Evolutionary conservation across 2,329 filamentous ascomycete species (phyloP), one percentile per base, ranked within the genome.

Genomic region (Neonectria coccinea): DNA sequence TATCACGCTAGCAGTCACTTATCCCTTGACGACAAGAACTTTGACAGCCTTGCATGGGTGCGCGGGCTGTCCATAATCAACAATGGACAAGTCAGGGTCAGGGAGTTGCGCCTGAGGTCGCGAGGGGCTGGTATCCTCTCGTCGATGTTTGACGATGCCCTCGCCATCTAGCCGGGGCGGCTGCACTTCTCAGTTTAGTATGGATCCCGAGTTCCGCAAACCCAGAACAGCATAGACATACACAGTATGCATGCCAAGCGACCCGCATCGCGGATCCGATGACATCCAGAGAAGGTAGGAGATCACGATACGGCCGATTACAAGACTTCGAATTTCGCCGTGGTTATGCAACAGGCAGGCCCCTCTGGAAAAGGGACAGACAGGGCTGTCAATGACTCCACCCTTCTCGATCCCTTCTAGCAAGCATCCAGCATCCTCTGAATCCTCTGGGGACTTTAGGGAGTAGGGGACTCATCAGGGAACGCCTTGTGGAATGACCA

Each of bases 1-100:
- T 55, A 55, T 64, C 61, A 59, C 61, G 56, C 61, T 59, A 64
- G 56, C 33, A 33, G 29, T 29, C 31, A 51, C 52, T 52, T 36
- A 33, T 55, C n/a, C 55, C 44, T 51, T 54, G 36, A 39, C 10
- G 33, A 12, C 39, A 53, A 54, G 42, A 64, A 39, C 36, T 45
- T 59, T 39, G 50, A 56, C 56, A 59, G 50, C 56, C 44, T 36
- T 59, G 61, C 44, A 41, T 59, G 48, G 52, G 16, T 39, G 36
- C 18, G 50, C 33, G 39, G 18, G 18, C 45, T 20, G 29, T 44
- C 20, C 42, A 33, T 42, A 31, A 25, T n/a, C 50, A 14, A 18
- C 27, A 48, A 36, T 33, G 9, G 29, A 29, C 29, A 29, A 29
- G 9, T 16, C 45, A 63, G 45, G 60, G 47, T 16, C 55, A 58